Base-by-base conservation (phyloP, 1,284 basidiomycete species). In the Inonotus obliquus region DNA sequence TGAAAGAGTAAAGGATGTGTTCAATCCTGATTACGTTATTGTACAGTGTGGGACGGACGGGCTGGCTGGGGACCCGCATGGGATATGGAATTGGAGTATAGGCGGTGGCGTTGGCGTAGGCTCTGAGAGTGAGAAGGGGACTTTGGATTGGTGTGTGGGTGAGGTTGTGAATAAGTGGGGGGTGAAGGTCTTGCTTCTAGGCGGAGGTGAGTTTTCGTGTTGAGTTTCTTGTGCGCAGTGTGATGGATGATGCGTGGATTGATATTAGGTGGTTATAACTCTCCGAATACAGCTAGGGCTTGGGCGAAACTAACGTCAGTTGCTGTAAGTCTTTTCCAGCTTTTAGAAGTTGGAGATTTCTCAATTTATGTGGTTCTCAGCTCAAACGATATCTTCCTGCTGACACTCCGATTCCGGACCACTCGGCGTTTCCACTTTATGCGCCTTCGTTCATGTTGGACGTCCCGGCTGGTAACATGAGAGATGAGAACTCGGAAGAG, bases 1-100 rank as follows among this genome's bases (percentile, higher is more conserved):
- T 4, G 85, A 93, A 67, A 74, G 73, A 1, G 75, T 95, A 17
- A 81, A 76, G 55, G 75, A 79, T 6, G 80, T 81, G 0, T 96
- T 90, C 72, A 67, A 76, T 1, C 94, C 95, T 0, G 88, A 95
- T 66, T 91, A 84, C 66, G 73, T 94, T 2, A 81, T 96, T 0
- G 70, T 97, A 0, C 94, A 97, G 70, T 92, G 93, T 62, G 95
- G 95, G 1, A 83, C 85, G 0, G 95, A 98, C 65, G 93, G 87
- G 0, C 78, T 98, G 1, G 86, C 92, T 0, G 91, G 88, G 0
- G 95, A 97, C 72, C 87, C 91, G 0, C 85, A 85, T 69, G 83
- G 81, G 0, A 84, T 82, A 0, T 93, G 89, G 75, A 95, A 94
- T 68, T 91, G 93, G 85, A 79, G 81, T 0, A 72, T 93, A 0